These are phyloP conservation scores for Escallonia herrerae DNA, from an alignment of 129 eudicot genomes.

Conservation along the genomic window DNA sequence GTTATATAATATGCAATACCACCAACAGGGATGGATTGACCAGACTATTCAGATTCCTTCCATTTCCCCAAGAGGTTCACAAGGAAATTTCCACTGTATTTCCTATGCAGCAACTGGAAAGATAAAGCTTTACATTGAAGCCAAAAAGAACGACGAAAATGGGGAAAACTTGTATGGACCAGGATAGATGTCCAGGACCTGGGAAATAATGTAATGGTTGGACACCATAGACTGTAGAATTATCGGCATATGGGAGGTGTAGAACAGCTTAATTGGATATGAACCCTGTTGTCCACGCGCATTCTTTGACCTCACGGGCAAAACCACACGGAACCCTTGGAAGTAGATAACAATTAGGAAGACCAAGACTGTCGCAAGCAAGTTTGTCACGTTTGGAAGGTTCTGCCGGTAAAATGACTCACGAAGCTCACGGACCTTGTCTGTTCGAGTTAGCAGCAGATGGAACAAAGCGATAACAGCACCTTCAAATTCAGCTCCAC, in stretches of 20 bases:
- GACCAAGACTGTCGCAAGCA: slow-evolving; percentile 71
- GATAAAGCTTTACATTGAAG: background rate
- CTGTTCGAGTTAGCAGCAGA: slow-evolving; percentile 59
- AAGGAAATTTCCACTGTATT: slow-evolving; percentile 61
- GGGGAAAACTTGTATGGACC: background rate
- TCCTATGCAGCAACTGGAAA: slow-evolving; percentile 62
- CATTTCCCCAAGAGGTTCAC: slow-evolving; percentile 76
- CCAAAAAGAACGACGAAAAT: background rate
- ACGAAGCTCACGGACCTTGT: slow-evolving; percentile 57
- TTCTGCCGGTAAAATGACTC: slow-evolving; percentile 94
- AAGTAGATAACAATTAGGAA: slow-evolving; percentile 53
- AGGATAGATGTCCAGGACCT: slow-evolving; percentile 31
- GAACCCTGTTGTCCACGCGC: slow-evolving; percentile 92
- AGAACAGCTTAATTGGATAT: slow-evolving; percentile 77
- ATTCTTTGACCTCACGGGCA: slow-evolving; percentile 88
- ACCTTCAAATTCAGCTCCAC: no score
- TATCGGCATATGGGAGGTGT: slow-evolving; percentile 91
- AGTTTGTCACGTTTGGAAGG: slow-evolving; percentile 84
- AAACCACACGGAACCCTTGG: slow-evolving; percentile 74
- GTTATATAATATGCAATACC: slow-evolving; percentile 74
- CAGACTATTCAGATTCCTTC: slow-evolving; percentile 74
- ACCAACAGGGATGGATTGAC: slow-evolving; percentile 62
- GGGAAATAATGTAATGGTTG: slow-evolving; percentile 81
- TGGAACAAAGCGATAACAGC: slow-evolving; percentile 81
- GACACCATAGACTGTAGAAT: slow-evolving; percentile 83